These are phyloP conservation scores for Entrophospora sp. DNA, from an alignment of 192 early-diverging fungal species.

Conservation along the genomic window DNA sequence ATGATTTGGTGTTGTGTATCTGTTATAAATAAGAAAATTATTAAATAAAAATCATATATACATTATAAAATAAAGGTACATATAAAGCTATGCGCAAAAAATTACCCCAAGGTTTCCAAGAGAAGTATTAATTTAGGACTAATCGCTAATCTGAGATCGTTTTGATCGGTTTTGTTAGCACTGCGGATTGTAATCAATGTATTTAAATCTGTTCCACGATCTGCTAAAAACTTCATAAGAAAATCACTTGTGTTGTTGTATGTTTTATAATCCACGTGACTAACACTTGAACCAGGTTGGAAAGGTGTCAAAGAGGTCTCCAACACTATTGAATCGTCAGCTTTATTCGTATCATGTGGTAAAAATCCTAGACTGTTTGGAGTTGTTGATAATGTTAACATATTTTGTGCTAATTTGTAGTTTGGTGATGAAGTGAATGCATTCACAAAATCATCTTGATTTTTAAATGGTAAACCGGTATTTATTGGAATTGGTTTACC, in stretches of 20 bases:
- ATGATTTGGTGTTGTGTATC: not conserved
- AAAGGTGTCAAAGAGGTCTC: constrained; percentile 29
- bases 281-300: constrained; percentile 28
- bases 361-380: constrained; percentile 1
- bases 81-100: not conserved
- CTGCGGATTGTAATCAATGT: constrained; percentile 7
- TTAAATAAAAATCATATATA: not conserved
- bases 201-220: constrained; percentile 24
- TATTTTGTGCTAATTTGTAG: not conserved
- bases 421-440: not conserved
- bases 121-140: constrained; percentile 24
- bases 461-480: not conserved
- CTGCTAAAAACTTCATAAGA: constrained; percentile 31
- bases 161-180: constrained; percentile 3
- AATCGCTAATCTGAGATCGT: constrained; percentile 1
- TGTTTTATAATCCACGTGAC: constrained; percentile 27
- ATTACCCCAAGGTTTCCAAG: constrained; percentile 26
- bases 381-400: not conserved
- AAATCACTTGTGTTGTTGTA: constrained; percentile 29
- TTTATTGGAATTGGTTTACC: too few relatives aligned
- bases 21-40: not conserved
- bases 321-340: constrained; percentile 15
- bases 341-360: not conserved
- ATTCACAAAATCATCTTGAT: not conserved
- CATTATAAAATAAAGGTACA: not conserved